Evolutionary conservation across 2,329 filamentous ascomycete species (phyloP).

Genomic region (Epichloe festucae): DNA sequence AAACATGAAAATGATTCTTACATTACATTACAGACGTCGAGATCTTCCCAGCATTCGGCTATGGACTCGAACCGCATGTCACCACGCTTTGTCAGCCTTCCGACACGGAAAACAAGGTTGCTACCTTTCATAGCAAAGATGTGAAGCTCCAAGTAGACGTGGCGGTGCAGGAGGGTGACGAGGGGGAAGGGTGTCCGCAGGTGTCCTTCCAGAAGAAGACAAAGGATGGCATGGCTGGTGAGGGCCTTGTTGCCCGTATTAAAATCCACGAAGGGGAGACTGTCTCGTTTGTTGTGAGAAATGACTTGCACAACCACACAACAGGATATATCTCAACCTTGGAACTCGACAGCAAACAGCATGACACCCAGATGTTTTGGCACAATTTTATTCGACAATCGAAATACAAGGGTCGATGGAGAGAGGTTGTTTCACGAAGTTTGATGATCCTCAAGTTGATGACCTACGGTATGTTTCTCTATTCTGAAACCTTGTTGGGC

Average conservation of each 20-base stretch:
- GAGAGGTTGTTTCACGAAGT: constrained; percentile 58
- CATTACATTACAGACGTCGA: constrained; percentile 39
- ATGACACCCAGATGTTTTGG: constrained; percentile 61
- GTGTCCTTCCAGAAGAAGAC: constrained; percentile 43
- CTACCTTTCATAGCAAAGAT: constrained; percentile 47
- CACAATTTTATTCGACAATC: constrained; percentile 59
- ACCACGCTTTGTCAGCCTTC: constrained; percentile 39
- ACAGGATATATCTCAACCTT: constrained; percentile 44
- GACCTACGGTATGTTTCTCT: constrained; percentile 37
- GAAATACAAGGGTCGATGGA: constrained; percentile 59
- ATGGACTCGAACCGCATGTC: constrained; percentile 49
- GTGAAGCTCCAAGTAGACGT: constrained; percentile 55
- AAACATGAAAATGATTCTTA: not conserved
- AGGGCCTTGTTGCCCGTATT: constrained; percentile 49
- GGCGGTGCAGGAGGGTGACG: constrained; percentile 44
- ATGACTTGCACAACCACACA: constrained; percentile 44
- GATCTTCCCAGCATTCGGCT: constrained; percentile 61
- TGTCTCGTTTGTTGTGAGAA: constrained; percentile 55
- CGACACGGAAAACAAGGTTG: constrained; percentile 39
- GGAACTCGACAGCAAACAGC: constrained; percentile 49
- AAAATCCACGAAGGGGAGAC: constrained; percentile 52
- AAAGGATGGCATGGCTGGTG: constrained; percentile 39
- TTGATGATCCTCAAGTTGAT: constrained; percentile 64
- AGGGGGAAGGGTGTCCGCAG: constrained; percentile 29
- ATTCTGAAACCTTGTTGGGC: not conserved